phyloP scores from a whole-genome alignment of 2,329 filamentous ascomycete species.

The Talaromyces piceae region DNA sequence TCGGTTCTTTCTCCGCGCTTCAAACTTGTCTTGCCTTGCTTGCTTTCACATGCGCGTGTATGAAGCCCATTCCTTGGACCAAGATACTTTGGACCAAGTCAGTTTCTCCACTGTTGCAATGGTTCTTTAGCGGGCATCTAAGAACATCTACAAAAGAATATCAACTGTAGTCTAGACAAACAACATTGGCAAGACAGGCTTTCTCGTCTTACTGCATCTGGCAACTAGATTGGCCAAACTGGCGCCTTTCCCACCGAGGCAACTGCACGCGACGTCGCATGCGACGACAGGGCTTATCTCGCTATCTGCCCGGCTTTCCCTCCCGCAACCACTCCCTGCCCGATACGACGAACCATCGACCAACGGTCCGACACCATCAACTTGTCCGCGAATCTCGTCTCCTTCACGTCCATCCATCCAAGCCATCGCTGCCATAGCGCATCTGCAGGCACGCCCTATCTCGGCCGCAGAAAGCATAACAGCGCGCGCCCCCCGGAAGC shows the following conservation, averaged over 20 bases:
- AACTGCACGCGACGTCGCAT: conserved; percentile 16
- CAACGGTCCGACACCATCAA: background rate
- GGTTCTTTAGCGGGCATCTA: background rate
- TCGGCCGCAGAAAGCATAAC: background rate
- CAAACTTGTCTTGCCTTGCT: too few species aligned
- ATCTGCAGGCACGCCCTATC: background rate
- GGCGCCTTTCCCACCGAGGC: conserved; percentile 15
- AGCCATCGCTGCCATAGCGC: too few species aligned
- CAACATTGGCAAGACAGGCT: too few species aligned
- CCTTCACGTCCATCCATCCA: background rate
- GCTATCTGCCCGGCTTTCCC: too few species aligned
- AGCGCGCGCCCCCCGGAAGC: too few species aligned
- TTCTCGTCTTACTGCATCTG: conserved; percentile 5
- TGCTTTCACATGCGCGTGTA: too few species aligned
- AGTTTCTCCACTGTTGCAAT: too few species aligned
- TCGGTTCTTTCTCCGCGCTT: too few species aligned
- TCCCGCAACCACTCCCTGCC: too few species aligned
- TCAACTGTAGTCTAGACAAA: background rate
- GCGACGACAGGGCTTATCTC: background rate
- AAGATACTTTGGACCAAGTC: too few species aligned
- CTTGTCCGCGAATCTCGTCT: background rate
- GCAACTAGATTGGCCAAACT: conserved; percentile 7
- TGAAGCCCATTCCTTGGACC: too few species aligned
- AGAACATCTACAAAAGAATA: background rate
- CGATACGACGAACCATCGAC: too few species aligned